phyloP scores from a whole-genome alignment of 225 moss, liverwort and hornwort genomes.

The Polytrichum formosum region DNA sequence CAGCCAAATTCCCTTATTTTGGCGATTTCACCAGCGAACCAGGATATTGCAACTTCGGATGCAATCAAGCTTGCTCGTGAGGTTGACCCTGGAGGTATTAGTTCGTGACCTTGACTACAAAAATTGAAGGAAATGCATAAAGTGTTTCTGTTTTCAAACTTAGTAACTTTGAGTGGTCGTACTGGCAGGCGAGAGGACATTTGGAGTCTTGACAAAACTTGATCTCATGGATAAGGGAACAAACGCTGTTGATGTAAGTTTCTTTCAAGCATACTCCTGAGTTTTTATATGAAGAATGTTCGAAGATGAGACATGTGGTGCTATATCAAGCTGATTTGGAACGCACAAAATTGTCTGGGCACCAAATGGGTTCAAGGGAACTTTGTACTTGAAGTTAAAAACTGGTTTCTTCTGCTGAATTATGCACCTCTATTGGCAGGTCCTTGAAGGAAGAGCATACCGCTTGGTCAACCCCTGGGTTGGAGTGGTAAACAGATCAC shows the following conservation, averaged over 20 bases:
- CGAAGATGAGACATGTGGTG: too few relatives aligned
- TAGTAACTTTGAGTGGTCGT: neutral
- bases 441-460: constrained; percentile 78
- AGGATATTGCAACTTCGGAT: constrained; percentile 94
- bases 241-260: constrained; percentile 79
- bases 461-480: constrained; percentile 83
- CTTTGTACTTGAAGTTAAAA: neutral
- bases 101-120: neutral
- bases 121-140: too few relatives aligned
- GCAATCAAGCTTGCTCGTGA: constrained; percentile 86
- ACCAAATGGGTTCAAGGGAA: neutral
- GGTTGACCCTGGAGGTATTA: constrained; percentile 71
- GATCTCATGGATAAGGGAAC: constrained; percentile 92
- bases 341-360: neutral
- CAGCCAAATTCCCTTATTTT: constrained; percentile 83
- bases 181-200: constrained; percentile 67
- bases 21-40: constrained; percentile 91
- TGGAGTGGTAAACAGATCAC: constrained; percentile 89
- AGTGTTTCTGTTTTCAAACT: neutral
- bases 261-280: neutral
- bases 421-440: constrained; percentile 23
- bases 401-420: neutral
- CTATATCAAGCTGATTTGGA: neutral
- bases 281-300: too few relatives aligned
- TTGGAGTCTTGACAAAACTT: constrained; percentile 85